A percentile compares a stretch with the other conserved stretches of the same genome.
Conservation (phyloP, 179 eudicot species). For the Gypsophila paniculata region DNA sequence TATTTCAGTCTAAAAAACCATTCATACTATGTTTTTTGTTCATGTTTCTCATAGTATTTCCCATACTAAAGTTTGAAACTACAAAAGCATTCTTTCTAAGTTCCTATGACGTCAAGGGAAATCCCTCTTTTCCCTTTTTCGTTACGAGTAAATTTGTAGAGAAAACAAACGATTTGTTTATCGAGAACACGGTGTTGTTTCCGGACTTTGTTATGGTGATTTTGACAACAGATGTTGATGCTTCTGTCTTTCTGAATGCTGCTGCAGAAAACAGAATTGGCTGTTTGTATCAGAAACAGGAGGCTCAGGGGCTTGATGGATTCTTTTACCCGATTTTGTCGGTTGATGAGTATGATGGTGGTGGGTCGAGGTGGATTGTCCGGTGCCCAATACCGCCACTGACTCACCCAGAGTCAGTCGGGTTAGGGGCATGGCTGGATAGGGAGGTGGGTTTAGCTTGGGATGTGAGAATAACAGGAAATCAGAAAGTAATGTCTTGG, state of each 20-base stretch:
- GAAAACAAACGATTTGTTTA: constrained; percentile 21
- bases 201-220: constrained; percentile 58
- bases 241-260: constrained; percentile 12
- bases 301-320: background rate
- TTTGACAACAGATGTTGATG: constrained; percentile 20
- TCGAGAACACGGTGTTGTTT: constrained; percentile 50
- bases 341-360: constrained; percentile 40
- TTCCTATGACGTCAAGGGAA: constrained; percentile 8
- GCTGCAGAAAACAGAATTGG: constrained; percentile 25
- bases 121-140: constrained; percentile 16
- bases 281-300: constrained; percentile 42
- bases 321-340: constrained; percentile 34
- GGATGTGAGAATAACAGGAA: background rate
- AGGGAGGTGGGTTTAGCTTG: constrained; percentile 8
- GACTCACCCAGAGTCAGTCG: constrained; percentile 36
- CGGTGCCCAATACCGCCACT: constrained; percentile 59
- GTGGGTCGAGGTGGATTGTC: constrained; percentile 40
- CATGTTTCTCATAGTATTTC: constrained; percentile 25
- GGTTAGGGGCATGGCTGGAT: constrained; percentile 24
- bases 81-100: constrained; percentile 1
- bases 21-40: constrained; percentile 12
- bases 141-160: constrained; percentile 7
- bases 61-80: constrained; percentile 18
- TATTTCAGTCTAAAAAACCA: background rate
- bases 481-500: constrained; percentile 42